Base-by-base conservation (phyloP, 768 basidiomycete species). In the Leccinum pellstonianum region DNA sequence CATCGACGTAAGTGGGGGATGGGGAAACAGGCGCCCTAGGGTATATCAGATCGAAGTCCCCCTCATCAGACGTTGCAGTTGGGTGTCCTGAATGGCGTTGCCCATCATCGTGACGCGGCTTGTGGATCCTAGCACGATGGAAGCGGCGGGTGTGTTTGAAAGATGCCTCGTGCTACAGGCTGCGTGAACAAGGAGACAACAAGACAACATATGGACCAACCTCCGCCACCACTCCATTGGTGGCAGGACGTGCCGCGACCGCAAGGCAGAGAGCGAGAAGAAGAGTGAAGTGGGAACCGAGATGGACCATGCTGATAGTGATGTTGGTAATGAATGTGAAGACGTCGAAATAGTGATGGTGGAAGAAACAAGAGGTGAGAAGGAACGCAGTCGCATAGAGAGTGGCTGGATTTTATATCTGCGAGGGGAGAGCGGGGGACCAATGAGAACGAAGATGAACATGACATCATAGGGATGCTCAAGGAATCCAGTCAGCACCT, bases 221-320 rank as follows among this genome's bases (percentile, higher is more conserved):
- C 53, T 68, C 59, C 12, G 47, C 35, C 41, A 52, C 23, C 10
- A 50, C 25, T 23, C 50, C 59, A n/a, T 56, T 52, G 25, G 59
- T 51, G 21, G 68, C 52, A 19, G 61, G 57, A 38, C 49, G 62
- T 14, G 64, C 62, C 33, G 63, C 59, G 35, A 62, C 68, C 43
- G 60, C 60, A 55, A 72, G 62, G 51, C 72, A 72, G 25, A 72
- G 55, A 31, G 70, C 62, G 52, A 72, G 70, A 11, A 72, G 70
- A 41, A 64, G n/a, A 21, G 66, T 14, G 71, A 72, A 74, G 60
- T 62, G 72, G 59, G 63, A 41, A 25, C 56, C 61, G 61, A 74
- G 64, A 54, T 66, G 72, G 57, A 72, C 66, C 71, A 72, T 72
- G 59, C 52, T 53, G 61, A 60, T 72, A 61, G 65, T 67, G 19